Percentiles rank a stretch among this genome's conserved stretches.
These are phyloP conservation scores for Theileria parva DNA, from an alignment of 169 alveolate genomes.

Conservation along the genomic window DNA sequence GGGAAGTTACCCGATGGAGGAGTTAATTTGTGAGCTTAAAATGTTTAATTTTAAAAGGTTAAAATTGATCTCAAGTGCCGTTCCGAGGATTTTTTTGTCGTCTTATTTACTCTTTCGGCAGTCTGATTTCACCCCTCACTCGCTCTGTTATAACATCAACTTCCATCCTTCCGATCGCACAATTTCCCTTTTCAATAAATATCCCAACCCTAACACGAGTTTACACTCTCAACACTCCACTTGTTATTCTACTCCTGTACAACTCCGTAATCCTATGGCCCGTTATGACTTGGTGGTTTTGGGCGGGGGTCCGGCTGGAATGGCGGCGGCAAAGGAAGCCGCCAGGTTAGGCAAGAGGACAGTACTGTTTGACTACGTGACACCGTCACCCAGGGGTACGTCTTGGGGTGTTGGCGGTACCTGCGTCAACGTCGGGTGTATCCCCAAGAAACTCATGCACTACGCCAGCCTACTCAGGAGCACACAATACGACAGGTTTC, in stretches of 20 bases:
- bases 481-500: slow-evolving; percentile 41
- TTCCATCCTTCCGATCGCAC: background rate
- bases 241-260: too few relatives aligned
- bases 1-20: background rate
- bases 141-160: background rate
- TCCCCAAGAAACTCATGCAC: slow-evolving; percentile 98
- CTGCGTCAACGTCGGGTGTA: slow-evolving; percentile 99
- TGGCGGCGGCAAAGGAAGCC: slow-evolving; percentile 95
- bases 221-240: too few relatives aligned
- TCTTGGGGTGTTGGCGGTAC: slow-evolving; percentile 97
- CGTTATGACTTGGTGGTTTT: slow-evolving; percentile 82
- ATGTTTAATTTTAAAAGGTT: background rate
- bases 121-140: background rate
- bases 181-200: background rate
- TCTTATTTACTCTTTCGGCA: slow-evolving; percentile 1
- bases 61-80: background rate
- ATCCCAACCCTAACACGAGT: too few relatives aligned
- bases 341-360: slow-evolving; percentile 90
- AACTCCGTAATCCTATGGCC: background rate
- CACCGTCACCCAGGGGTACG: slow-evolving; percentile 94
- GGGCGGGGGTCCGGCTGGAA: slow-evolving; percentile 92
- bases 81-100: slow-evolving; percentile 7
- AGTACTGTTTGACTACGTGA: slow-evolving; percentile 92
- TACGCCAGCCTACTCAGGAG: slow-evolving; percentile 88
- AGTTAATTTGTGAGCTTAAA: background rate